These are phyloP conservation scores for Crotalaria pallida DNA, from an alignment of 306 rosid genomes.

Conservation along the genomic window DNA sequence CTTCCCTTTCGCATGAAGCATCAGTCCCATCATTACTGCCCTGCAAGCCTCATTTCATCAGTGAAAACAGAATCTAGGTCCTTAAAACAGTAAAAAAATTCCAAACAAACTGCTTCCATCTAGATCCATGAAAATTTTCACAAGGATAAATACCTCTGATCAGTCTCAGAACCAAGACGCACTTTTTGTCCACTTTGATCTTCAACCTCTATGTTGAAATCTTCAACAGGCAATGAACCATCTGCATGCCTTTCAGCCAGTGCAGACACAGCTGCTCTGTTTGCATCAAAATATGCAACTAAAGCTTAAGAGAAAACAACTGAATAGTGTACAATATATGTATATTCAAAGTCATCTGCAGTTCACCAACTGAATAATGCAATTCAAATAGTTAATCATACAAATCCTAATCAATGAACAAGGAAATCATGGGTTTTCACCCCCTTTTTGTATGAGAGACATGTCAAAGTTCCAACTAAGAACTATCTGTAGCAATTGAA, in stretches of 20 bases:
- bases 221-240: constrained; percentile 73
- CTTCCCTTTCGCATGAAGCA: constrained; percentile 87
- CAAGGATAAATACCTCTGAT: constrained; percentile 52
- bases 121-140: constrained; percentile 6
- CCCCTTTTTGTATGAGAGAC: background rate
- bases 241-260: constrained; percentile 67
- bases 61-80: constrained; percentile 15
- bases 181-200: constrained; percentile 90
- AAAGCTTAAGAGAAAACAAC: background rate
- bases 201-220: constrained; percentile 75
- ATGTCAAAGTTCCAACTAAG: background rate
- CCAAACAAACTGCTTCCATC: background rate
- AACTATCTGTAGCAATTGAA: background rate
- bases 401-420: background rate
- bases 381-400: too few species aligned
- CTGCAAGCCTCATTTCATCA: constrained; percentile 40
- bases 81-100: background rate
- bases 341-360: too few species aligned
- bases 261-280: constrained; percentile 72
- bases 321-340: background rate
- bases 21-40: constrained; percentile 94
- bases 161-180: constrained; percentile 65
- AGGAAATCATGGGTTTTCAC: background rate
- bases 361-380: too few species aligned
- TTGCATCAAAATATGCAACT: constrained; percentile 7